phyloP scores from a whole-genome alignment of 2,329 filamentous ascomycete genomes.

The Stagonosporopsis rhizophila region DNA sequence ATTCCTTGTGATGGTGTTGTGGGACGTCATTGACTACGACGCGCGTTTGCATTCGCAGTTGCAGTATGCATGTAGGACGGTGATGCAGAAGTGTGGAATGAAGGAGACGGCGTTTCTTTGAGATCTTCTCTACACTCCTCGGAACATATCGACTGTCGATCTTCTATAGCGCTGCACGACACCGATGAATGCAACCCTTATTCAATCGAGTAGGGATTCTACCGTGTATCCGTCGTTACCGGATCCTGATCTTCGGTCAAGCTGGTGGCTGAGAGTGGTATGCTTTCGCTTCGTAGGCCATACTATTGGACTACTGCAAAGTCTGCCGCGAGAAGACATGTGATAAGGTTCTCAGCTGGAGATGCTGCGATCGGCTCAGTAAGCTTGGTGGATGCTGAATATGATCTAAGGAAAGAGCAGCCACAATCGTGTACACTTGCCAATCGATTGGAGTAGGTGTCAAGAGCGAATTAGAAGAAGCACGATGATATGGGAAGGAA shows the following conservation, averaged over 20 bases:
- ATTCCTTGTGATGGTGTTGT: not conserved
- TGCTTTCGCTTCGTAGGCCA: not conserved
- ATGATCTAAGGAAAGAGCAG: not conserved
- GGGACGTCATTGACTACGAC: not conserved
- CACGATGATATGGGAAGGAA: not conserved
- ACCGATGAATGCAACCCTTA: not conserved
- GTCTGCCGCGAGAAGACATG: not conserved
- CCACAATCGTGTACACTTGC: not conserved
- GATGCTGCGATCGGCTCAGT: not conserved
- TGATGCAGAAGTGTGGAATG: not conserved
- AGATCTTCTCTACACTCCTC: not conserved
- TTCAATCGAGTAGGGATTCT: not conserved
- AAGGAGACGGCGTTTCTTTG: not conserved
- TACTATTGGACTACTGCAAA: not conserved
- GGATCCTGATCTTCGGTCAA: not conserved
- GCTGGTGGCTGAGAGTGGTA: constrained; percentile 4
- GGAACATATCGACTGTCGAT: not conserved
- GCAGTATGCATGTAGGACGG: not conserved
- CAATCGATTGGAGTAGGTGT: not conserved
- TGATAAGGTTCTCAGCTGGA: not conserved
- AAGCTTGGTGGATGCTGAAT: not conserved
- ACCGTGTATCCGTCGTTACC: not conserved
- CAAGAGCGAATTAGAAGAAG: not conserved
- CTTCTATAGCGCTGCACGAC: not conserved
- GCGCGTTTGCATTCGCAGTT: not conserved